A percentile compares a stretch with the other conserved stretches of the same genome.
Conservation (phyloP, 78 protist genomes). For the Creolimax fragrantissima region DNA sequence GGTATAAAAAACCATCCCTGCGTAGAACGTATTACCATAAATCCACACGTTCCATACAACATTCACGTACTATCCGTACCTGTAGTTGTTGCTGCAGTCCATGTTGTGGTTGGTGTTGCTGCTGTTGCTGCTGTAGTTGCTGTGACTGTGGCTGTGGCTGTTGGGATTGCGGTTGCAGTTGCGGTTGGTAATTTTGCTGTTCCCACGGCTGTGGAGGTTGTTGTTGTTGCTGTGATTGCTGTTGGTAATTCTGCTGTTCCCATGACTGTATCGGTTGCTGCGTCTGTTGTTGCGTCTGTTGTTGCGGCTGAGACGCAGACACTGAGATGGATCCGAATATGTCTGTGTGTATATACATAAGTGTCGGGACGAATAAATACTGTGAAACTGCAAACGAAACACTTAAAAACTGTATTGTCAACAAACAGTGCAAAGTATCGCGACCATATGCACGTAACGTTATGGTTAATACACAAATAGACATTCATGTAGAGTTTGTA, state of each 20-base stretch:
- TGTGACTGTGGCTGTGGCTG: background rate
- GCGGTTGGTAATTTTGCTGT: background rate
- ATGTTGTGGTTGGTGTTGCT: no score
- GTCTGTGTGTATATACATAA: background rate
- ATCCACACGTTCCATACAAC: no score
- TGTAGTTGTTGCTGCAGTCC: no score
- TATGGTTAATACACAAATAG: background rate
- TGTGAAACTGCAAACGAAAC: background rate
- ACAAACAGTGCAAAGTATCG: background rate
- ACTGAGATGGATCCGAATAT: background rate
- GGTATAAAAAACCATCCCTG: no score
- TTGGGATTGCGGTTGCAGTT: background rate
- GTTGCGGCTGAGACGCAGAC: background rate
- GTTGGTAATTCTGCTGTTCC: background rate
- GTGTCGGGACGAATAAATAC: no score
- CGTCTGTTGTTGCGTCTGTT: no score
- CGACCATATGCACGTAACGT: background rate
- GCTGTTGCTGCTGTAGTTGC: background rate
- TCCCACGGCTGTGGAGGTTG: background rate
- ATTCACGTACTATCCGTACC: no score
- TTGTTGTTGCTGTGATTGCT: background rate
- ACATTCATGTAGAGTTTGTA: background rate
- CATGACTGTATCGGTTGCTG: no score
- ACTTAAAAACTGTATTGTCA: background rate
- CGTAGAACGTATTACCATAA: no score